A percentile compares a stretch with the other conserved stretches of the same genome.
Conservation (phyloP, 2,329 filamentous ascomycete genomes). For the Aspergillus fischeri region DNA sequence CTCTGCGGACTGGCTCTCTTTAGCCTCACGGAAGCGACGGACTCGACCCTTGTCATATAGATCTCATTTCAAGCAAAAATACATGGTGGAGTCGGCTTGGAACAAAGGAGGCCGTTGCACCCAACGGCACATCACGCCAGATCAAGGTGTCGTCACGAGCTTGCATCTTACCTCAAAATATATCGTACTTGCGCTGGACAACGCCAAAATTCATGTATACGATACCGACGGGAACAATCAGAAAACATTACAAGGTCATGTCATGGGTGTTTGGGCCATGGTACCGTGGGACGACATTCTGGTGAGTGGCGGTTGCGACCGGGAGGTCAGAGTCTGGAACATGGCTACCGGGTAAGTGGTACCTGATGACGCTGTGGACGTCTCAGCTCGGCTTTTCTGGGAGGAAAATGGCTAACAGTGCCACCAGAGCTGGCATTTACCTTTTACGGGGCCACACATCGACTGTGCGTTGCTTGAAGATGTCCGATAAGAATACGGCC, state of each 20-base stretch:
- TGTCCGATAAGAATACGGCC: constrained; percentile 89
- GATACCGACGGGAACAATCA: constrained; percentile 85
- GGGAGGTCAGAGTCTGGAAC: constrained; percentile 96
- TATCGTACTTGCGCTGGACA: constrained; percentile 95
- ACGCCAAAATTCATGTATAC: constrained; percentile 97
- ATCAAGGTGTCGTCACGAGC: constrained; percentile 95
- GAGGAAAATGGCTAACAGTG: neutral
- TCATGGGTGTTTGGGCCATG: constrained; percentile 99
- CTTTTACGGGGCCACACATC: constrained; percentile 92
- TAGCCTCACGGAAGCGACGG: constrained; percentile 42
- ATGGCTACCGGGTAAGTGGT: constrained; percentile 74
- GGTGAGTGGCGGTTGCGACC: constrained; percentile 93
- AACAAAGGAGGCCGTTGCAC: constrained; percentile 82
- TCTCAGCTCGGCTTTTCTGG: constrained; percentile 8
- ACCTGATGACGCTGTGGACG: neutral
- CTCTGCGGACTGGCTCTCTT: constrained; percentile 31
- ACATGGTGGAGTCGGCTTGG: constrained; percentile 97
- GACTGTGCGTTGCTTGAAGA: constrained; percentile 94
- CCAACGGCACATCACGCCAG: constrained; percentile 84
- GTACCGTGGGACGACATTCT: constrained; percentile 94
- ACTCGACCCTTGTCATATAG: constrained; percentile 78
- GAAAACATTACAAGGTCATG: constrained; percentile 86
- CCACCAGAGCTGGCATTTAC: constrained; percentile 64
- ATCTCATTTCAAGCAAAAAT: constrained; percentile 95
- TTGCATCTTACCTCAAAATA: constrained; percentile 91